Percentiles rank a stretch among this genome's conserved stretches.
Evolutionary conservation across 768 basidiomycete genomes (phyloP).

Genomic region (Naganishia randhawae): DNA sequence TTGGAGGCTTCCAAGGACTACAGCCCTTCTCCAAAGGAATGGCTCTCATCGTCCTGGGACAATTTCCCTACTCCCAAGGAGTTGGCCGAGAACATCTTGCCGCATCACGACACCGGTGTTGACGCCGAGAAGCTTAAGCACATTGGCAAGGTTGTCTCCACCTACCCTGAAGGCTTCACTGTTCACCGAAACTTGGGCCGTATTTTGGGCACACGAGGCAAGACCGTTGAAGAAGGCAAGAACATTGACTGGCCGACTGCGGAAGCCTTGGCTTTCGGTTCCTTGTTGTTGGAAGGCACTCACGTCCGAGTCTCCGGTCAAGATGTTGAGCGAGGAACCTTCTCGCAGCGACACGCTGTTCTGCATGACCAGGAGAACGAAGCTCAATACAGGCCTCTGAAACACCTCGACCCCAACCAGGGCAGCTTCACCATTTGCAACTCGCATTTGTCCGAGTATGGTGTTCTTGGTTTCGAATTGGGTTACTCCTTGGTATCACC

Average conservation of each 20-base stretch:
- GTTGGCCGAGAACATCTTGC: conserved; percentile 84
- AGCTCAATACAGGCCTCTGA: conserved; percentile 80
- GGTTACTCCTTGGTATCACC: conserved; percentile 98
- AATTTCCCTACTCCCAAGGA: conserved; percentile 97
- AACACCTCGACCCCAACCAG: conserved; percentile 80
- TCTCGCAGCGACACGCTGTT: conserved; percentile 96
- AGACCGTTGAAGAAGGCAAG: conserved; percentile 81
- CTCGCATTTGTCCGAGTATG: conserved; percentile 93
- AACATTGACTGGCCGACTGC: conserved; percentile 99
- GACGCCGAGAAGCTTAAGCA: conserved; percentile 71
- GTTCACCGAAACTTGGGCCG: conserved; percentile 91
- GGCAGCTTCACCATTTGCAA: conserved; percentile 94
- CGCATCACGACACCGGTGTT: conserved; percentile 81
- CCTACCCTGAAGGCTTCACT: conserved; percentile 76
- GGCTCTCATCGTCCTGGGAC: conserved; percentile 96
- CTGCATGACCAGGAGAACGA: conserved; percentile 94
- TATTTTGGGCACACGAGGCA: conserved; percentile 80
- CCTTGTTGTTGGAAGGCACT: conserved; percentile 84
- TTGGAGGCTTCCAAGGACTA: conserved; percentile 93
- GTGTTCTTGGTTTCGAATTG: conserved; percentile 91
- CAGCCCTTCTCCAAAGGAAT: conserved; percentile 87
- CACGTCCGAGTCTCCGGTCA: conserved; percentile 95
- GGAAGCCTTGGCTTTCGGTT: conserved; percentile 92
- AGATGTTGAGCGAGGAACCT: conserved; percentile 97
- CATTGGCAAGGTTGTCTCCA: conserved; percentile 81